Evolutionary conservation across 306 rosid species (phyloP), one percentile per base, ranked within the genome.

Genomic region (Ochetophila trinervis): DNA sequence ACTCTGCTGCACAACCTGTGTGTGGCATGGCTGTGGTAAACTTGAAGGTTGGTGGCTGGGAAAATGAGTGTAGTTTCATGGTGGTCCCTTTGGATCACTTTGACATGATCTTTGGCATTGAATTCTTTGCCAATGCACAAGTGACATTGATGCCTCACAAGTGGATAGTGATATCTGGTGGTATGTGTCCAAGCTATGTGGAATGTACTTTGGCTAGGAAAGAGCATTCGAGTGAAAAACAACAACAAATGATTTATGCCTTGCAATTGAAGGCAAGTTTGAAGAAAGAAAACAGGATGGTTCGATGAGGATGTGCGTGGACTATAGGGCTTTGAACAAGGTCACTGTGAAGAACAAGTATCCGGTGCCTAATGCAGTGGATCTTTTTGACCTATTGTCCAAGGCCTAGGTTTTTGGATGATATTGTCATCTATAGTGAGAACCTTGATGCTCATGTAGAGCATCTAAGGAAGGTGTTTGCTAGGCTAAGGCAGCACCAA

Each of bases 91-190:
- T 65, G 0, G 47, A 65, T 24, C 48, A 65, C 9, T 65, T 65
- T 14, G 57, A 65, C 9, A 17, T 65, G 27, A 65, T 50, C 5
- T 23, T 65, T 15, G 69, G 59, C 0, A 16, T 49, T n/a, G 58
- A 49, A 1, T 65, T 50, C 42, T 4, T 49, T 5, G 17, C 30
- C 6, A 8, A 49, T 1, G 27, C 27, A 9, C 15, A 50, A 10
- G 37, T 18, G 8, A 3, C 10, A 0, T 0, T 50, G 16, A 6
- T 17, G 10, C 69, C 45, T 5, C 12, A 65, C 8, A 8, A 45
- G 8, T 5, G 24, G 2, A 50, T 49, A 0, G 1, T 50, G 13
- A n/a, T 51, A 8, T 4, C 8, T 4, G 47, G 50, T 36, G 62
- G 27, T 1, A 5, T 5, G 3, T 1, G 0, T 5, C 30, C 57